These are phyloP conservation scores for Ajuga reptans DNA, from an alignment of 305 asterid species.

Conservation along the genomic window DNA sequence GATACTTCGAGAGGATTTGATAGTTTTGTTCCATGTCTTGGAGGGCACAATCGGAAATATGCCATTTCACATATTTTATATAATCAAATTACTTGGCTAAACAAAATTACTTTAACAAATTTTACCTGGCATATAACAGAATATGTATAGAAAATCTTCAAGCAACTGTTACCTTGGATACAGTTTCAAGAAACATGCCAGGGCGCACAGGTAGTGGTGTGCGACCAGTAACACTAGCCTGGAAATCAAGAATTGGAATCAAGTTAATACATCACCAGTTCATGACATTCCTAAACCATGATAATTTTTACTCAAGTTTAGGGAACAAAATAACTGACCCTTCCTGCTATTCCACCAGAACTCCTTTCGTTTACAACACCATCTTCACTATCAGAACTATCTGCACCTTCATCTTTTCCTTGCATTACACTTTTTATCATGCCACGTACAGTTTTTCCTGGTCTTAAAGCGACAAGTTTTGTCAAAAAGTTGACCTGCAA, in stretches of 20 bases:
- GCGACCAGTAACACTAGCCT: slow-evolving; percentile 72
- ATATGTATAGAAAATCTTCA: not conserved
- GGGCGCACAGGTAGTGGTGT: slow-evolving; percentile 84
- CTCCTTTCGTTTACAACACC: slow-evolving; percentile 23
- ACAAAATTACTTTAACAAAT: too few relatives aligned
- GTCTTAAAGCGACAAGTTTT: slow-evolving; percentile 71
- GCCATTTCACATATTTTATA: not conserved
- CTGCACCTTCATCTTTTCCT: slow-evolving; percentile 78
- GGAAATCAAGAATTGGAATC: slow-evolving; percentile 35
- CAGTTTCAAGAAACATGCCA: slow-evolving; percentile 97
- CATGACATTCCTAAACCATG: not conserved
- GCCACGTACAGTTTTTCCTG: slow-evolving; percentile 67
- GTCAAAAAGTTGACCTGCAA: slow-evolving; percentile 79
- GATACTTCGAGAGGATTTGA: not conserved
- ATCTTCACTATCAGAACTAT: slow-evolving; percentile 34
- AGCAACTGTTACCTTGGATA: slow-evolving; percentile 62
- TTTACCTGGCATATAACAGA: too few relatives aligned
- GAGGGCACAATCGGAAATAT: not conserved
- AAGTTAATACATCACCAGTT: slow-evolving; percentile 19
- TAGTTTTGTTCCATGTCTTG: not conserved
- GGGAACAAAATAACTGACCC: slow-evolving; percentile 43
- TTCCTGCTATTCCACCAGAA: slow-evolving; percentile 59
- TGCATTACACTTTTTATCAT: slow-evolving; percentile 83
- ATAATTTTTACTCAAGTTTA: not conserved
- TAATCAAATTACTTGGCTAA: not conserved